Base-by-base conservation (phyloP, 2,329 filamentous ascomycete genomes). In the Epicoccum nigrum region DNA sequence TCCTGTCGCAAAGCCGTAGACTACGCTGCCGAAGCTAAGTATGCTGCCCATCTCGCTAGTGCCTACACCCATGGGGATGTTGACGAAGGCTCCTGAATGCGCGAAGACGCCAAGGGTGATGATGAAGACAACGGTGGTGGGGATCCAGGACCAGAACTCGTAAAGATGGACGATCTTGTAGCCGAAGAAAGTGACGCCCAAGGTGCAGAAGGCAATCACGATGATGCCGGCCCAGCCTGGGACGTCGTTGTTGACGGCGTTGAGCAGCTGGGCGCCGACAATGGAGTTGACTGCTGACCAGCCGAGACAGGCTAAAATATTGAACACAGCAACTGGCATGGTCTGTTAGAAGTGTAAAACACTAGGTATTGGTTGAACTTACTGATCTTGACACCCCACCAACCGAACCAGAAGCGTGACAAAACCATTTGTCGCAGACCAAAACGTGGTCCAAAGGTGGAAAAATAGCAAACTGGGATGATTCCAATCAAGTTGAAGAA, bases 211-310 rank as follows among this genome's bases (percentile, higher is more conserved):
- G 8, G 87, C 83, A 58, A 92, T 89, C 56, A 92, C 82, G 31
- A 93, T 73, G 55, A 94, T 88, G 16, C 89, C 89, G 1, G 87
- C 89, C 66, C 79, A 87, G 37, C 88, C 87, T 6, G 88, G 87
- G 58, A 92, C 84, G 41, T 82, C 72, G 37, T 72, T 67, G 67
- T 90, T 92, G 37, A 93, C 86, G 0, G 89, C 86, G 49, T 90
- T 81, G 60, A 94, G 80, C 6, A 93, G 81, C 69, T 93, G 87
- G 0, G 88, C 88, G 15, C 89, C 90, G 13, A 93, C 88, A 56
- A 94, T 92, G 46, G 84, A 83, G 66, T 94, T 93, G 59, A 92
- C 86, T 0, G 86, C 81, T 4, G 86, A 86, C 86, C 90, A 93
- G 41, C 89, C 89, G 4, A 91, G 70, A 65, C 85, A 90, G 23